Base-by-base conservation (phyloP, 2,329 filamentous ascomycete genomes). In the Penicillium brevicompactum region DNA sequence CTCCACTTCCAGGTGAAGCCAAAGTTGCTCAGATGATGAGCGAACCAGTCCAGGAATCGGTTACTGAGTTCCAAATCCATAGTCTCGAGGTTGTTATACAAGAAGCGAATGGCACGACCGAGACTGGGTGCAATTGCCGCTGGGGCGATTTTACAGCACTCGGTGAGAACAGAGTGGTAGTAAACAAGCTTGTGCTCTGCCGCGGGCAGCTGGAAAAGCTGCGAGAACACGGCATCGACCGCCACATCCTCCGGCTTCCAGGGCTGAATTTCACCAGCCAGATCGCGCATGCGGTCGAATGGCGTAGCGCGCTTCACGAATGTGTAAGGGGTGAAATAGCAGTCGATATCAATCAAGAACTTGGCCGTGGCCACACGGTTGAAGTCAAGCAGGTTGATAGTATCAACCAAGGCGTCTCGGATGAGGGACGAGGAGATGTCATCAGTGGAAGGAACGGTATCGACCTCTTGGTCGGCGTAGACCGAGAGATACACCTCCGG, bases 1-100 rank as follows among this genome's bases (percentile, higher is more conserved):
- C 89, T 88, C 94, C 94, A 99, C 76, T 97, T 97, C 94, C 94
- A 99, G 9, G 94, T 94, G 72, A 97, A 99, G 50, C 96, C 94
- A 71, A 99, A 99, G 78, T 99, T 99, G 77, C 92, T 97, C 63
- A 99, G 78, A 78, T 99, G 94, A 73, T 99, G 94, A 16, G 93
- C 85, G 70, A 99, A 99, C 94, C 94, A 99, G 72, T 97, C 93
- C 70, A 96, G 81, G 76, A 97, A 97, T 24, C 94, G 86, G 67
- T 92, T 89, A 53, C 81, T 84, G 42, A 99, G 79, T 75, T 97
- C 92, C 46, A 97, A 80, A 69, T 99, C 94, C 80, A 97, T 87
- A 2, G 83, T 84, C 56, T 91, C 87, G 9, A 90, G 80, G 70
- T 89, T 92, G 59, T 90, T 86, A 78, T 96, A 99, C 59, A 97